phyloP scores from a whole-genome alignment of 2,329 filamentous ascomycete species.

The Pseudopyrenochaeta lycopersici region DNA sequence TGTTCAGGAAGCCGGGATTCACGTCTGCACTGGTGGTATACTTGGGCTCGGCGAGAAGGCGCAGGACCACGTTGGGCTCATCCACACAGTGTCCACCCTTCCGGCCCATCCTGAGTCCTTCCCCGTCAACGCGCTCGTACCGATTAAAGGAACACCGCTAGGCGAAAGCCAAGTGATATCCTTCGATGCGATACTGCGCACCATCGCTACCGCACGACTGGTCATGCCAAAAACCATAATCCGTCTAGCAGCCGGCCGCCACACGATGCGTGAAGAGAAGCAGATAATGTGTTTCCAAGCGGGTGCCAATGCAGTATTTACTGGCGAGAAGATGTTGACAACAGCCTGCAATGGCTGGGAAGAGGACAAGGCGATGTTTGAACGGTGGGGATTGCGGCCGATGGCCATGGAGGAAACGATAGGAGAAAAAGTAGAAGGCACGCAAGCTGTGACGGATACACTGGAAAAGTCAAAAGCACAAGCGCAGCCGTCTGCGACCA shows the following conservation, averaged over 20 bases:
- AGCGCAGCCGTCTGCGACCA: slow-evolving; percentile 6
- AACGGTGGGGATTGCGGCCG: slow-evolving; percentile 79
- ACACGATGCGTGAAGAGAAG: slow-evolving; percentile 86
- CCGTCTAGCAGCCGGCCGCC: slow-evolving; percentile 83
- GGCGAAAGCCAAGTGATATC: slow-evolving; percentile 76
- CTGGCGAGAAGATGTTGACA: slow-evolving; percentile 94
- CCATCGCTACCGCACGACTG: slow-evolving; percentile 82
- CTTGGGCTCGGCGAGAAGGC: slow-evolving; percentile 82
- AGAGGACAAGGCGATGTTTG: slow-evolving; percentile 85
- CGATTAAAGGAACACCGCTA: slow-evolving; percentile 88
- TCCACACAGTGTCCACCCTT: slow-evolving; percentile 83
- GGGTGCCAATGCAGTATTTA: slow-evolving; percentile 93
- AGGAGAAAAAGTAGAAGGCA: slow-evolving; percentile 36
- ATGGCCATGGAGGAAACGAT: slow-evolving; percentile 64
- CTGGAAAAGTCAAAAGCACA: slow-evolving; percentile 13
- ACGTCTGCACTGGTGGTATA: slow-evolving; percentile 90
- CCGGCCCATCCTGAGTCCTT: slow-evolving; percentile 88
- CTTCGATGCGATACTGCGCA: slow-evolving; percentile 81
- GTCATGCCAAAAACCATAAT: slow-evolving; percentile 88
- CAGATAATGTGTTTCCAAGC: slow-evolving; percentile 90
- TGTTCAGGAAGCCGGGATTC: slow-evolving; percentile 85
- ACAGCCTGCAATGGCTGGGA: slow-evolving; percentile 93
- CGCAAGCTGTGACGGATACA: slow-evolving; percentile 19
- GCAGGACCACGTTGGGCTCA: slow-evolving; percentile 80
- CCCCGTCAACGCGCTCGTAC: slow-evolving; percentile 89